Evolutionary conservation across 2,329 filamentous ascomycete genomes (phyloP).

Genomic region (Blastomyces gilchristii): DNA sequence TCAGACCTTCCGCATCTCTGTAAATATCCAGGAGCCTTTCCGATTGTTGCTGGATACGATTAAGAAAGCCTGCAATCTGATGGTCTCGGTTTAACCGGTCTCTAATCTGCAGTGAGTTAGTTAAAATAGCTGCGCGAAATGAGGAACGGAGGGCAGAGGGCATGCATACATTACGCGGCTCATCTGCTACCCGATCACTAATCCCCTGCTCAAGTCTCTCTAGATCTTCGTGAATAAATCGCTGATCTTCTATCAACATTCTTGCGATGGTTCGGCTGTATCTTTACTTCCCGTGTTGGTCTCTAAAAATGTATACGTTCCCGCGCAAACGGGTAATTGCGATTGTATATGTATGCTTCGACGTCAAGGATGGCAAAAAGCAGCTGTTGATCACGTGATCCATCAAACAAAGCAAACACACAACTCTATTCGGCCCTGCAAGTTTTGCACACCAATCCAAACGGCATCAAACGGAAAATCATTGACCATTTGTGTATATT

Average conservation of each 20-base stretch:
- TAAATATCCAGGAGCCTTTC: constrained; percentile 72
- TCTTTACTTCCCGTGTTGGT: not conserved
- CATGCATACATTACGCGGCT: constrained; percentile 70
- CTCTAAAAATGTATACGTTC: not conserved
- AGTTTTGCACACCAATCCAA: too few relatives aligned
- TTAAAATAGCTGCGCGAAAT: constrained; percentile 15
- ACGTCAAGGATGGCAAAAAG: constrained; percentile 1
- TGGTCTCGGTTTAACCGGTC: constrained; percentile 85
- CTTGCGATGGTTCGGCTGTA: constrained; percentile 11
- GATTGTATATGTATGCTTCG: not conserved
- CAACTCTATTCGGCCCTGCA: not conserved
- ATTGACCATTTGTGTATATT: not conserved
- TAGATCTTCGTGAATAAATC: constrained; percentile 89
- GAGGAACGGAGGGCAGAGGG: constrained; percentile 7
- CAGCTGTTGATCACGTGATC: not conserved
- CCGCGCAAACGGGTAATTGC: not conserved
- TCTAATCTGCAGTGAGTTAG: constrained; percentile 54
- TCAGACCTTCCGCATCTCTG: constrained; percentile 61
- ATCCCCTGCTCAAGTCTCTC: constrained; percentile 93
- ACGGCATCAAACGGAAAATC: not conserved
- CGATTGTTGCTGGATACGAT: constrained; percentile 80
- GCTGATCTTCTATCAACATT: constrained; percentile 86
- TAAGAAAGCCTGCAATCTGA: constrained; percentile 75
- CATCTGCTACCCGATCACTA: constrained; percentile 76
- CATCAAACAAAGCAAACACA: constrained; percentile 6